Base-by-base conservation (phyloP, 1,139 yeast genomes). In the Yamadazyma pseudoaaseri region DNA sequence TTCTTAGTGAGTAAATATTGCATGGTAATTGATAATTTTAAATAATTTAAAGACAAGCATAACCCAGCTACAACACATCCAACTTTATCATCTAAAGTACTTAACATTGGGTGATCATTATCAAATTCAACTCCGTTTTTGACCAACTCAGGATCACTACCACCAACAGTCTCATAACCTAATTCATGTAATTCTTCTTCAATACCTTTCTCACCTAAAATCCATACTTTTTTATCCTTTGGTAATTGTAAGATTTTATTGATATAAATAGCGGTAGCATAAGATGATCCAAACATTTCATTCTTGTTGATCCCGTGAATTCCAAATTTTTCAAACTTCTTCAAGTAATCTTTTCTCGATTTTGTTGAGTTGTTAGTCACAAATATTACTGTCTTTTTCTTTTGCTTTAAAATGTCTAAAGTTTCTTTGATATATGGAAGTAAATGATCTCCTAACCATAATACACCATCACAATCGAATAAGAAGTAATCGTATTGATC, bases 331-430 rank as follows among this genome's bases (percentile, higher is more conserved):
- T 67, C 72, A 53, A 92, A 87, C 61, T 92, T 94, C 44, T 69
- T 63, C 30, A 85, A 71, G 57, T 94, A 92, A 31, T 82, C 83
- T 32, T 65, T 60, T 43, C 98, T 70, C 2, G 96, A 83, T 58
- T 92, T 92, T 22, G 97, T 86, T 12, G 96, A 86, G 62, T 92
- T 92, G 68, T 92, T 92, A 34, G 98, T 90, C 21, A 94, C 98
- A 59, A 92, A 92, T 30, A 89, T 72, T 32, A 87, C 69, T 35
- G 81, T 76, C 56, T 92, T 92, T 10, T 54, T 50, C 30, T 41
- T 39, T 7, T 47, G 35, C 39, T 62, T 67, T 35, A 70, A 54
- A 22, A 65, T 44, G 8, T 48, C 49, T 21, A 70, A 51, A 2
- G 76, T 68, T 42, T 70, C 74, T 6, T 52, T 55, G 5, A 67